Percentiles rank a stretch among this genome's conserved stretches.
These are phyloP conservation scores for Flaveria sonorensis DNA, from an alignment of 129 eudicot species.

Conservation along the genomic window DNA sequence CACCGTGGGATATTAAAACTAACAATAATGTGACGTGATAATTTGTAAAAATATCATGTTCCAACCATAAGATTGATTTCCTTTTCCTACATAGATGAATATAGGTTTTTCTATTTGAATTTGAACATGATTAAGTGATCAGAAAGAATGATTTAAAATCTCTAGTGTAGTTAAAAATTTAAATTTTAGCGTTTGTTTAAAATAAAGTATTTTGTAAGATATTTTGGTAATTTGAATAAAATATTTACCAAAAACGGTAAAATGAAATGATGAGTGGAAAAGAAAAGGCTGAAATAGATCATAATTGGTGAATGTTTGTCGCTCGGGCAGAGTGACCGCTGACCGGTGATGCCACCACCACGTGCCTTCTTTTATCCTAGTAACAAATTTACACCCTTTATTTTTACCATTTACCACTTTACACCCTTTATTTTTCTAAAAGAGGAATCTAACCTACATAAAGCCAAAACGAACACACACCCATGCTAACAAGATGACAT, in stretches of 20 bases:
- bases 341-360: constrained; percentile 23
- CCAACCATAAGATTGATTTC: too few relatives aligned
- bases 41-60: too few relatives aligned
- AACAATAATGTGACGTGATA: too few relatives aligned
- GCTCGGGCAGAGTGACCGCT: neutral
- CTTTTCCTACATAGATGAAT: too few relatives aligned
- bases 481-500: constrained; percentile 15
- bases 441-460: constrained; percentile 16
- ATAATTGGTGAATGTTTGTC: constrained; percentile 22
- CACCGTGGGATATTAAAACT: too few relatives aligned
- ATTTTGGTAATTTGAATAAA: neutral
- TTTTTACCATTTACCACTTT: constrained; percentile 20
- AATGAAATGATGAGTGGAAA: constrained; percentile 8
- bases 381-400: constrained; percentile 15
- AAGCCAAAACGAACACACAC: constrained; percentile 19
- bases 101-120: too few relatives aligned
- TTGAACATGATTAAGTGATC: too few relatives aligned
- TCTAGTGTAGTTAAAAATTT: too few relatives aligned
- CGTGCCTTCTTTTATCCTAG: constrained; percentile 23
- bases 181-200: neutral
- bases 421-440: constrained; percentile 1
- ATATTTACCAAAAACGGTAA: neutral
- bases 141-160: too few relatives aligned
- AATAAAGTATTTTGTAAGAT: neutral
- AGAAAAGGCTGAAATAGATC: constrained; percentile 24